Evolutionary conservation across 805 yeast species (phyloP).

Genomic region (Schwanniomyces occidentalis): DNA sequence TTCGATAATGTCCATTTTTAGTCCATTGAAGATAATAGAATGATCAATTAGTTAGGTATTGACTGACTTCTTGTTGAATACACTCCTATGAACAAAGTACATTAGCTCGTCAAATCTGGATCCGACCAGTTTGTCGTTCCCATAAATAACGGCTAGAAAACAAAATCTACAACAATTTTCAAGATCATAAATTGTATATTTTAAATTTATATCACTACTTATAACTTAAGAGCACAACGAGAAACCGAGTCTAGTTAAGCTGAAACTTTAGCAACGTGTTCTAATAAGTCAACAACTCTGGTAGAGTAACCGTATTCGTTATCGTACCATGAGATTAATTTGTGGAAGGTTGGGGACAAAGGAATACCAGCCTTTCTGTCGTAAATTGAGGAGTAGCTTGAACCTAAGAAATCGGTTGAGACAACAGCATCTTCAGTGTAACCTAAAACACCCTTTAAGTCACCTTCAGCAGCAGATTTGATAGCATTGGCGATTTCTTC

Average conservation of each 20-base stretch:
- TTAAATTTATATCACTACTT: too few species aligned
- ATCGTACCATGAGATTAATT: slow-evolving; percentile 93
- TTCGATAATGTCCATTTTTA: too few species aligned
- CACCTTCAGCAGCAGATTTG: slow-evolving; percentile 75
- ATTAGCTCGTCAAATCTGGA: too few species aligned
- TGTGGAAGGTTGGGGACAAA: slow-evolving; percentile 84
- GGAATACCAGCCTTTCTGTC: slow-evolving; percentile 91
- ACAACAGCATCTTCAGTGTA: slow-evolving; percentile 94
- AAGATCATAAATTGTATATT: too few species aligned
- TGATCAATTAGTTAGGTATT: too few species aligned
- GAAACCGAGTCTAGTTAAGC: slow-evolving; percentile 23
- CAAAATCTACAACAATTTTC: too few species aligned
- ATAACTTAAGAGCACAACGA: too few species aligned
- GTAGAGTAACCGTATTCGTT: slow-evolving; percentile 96
- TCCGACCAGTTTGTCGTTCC: too few species aligned
- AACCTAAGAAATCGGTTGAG: slow-evolving; percentile 85
- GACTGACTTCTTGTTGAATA: too few species aligned
- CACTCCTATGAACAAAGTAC: too few species aligned
- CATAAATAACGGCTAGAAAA: too few species aligned
- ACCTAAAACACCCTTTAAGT: slow-evolving; percentile 79
- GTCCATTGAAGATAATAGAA: too few species aligned
- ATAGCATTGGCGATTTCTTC: slow-evolving; percentile 78
- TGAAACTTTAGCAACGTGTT: slow-evolving; percentile 65
- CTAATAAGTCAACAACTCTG: slow-evolving; percentile 89
- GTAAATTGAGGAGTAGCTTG: slow-evolving; percentile 82